Conservation (phyloP, 345 rosid genomes). For the Viola odorata region DNA sequence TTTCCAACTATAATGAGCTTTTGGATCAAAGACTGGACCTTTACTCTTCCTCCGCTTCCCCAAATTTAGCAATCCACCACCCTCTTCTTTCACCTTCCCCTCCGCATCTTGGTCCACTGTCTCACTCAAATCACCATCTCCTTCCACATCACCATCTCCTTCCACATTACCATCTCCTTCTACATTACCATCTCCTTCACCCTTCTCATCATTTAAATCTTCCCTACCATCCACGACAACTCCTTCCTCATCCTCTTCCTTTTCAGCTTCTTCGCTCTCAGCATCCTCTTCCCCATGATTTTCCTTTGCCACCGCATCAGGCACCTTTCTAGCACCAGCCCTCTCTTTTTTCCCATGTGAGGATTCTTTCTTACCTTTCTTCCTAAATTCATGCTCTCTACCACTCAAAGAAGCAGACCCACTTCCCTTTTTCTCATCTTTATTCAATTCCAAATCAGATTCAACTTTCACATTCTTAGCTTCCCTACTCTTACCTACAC, state of each 20-base stretch:
- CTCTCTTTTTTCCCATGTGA: slow-evolving; percentile 33
- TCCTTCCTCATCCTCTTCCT: slow-evolving; percentile 41
- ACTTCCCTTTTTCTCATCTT: slow-evolving; percentile 35
- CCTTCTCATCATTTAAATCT: slow-evolving; percentile 25
- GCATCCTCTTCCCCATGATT: slow-evolving; percentile 38
- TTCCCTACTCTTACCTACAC: slow-evolving; percentile 16
- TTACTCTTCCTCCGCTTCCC: slow-evolving; percentile 54
- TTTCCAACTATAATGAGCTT: slow-evolving; percentile 76
- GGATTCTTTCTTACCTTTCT: slow-evolving; percentile 32
- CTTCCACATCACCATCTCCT: slow-evolving; percentile 35
- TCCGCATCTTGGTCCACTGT: slow-evolving; percentile 40
- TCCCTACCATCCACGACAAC: slow-evolving; percentile 51
- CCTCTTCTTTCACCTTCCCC: slow-evolving; percentile 41
- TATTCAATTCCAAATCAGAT: slow-evolving; percentile 30
- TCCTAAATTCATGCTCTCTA: slow-evolving; percentile 43
- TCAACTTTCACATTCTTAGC: slow-evolving; percentile 19
- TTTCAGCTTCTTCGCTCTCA: slow-evolving; percentile 36
- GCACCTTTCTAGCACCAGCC: slow-evolving; percentile 24
- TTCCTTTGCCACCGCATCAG: slow-evolving; percentile 33
- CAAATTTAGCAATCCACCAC: slow-evolving; percentile 19
- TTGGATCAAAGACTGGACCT: slow-evolving; percentile 88
- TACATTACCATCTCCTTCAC: slow-evolving; percentile 22
- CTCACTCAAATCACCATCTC: slow-evolving; percentile 39
- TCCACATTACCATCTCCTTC: slow-evolving; percentile 29
- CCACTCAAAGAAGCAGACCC: slow-evolving; percentile 33